Evolutionary conservation across 495 filamentous ascomycete genomes (phyloP), one percentile per base, ranked within the genome.

Genomic region (Penicillium pancosmium): DNA sequence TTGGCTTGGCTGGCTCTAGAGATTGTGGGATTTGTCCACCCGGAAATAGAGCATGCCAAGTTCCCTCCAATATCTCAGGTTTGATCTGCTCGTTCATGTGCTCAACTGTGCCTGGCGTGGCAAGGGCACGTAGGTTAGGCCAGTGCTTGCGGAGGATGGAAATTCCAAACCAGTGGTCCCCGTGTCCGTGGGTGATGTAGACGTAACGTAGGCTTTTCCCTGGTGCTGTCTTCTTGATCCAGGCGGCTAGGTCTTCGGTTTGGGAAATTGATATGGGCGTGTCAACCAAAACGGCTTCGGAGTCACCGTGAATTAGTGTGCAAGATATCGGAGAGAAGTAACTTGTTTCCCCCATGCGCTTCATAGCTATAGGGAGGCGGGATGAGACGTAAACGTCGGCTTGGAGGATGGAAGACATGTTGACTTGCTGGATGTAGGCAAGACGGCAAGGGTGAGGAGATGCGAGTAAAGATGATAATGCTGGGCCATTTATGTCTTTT

Each of bases 121-220:
- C 73, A 4, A 77, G 38, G 5, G 31, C 50, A 6, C 55, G 52
- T 0, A 61, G 62, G 0, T 61, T 54, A 2, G 75, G 76, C 46
- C 74, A 81, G 0, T 62, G 60, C 21, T 61, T 33, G 6, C 61
- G 18, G 7, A 82, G 54, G 8, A 60, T 21, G 0, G 68, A 50
- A 1, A 70, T 27, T 11, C 72, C 72, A 54, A 77, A 79, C 59
- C 68, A 82, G 51, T 82, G 76, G 62, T 82, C 76, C 9, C 74
- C 77, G 55, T 80, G 77, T n/a, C 73, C 76, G 54, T 80, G 77
- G 10, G 77, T 78, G 49, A 80, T 68, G 63, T 78, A 80, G 21
- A 82, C 69, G 12, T 68, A 62, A 0, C 55, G 67, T 7, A 80
- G 61, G 15, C 64, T 67, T 33, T 70, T 73, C 5, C 41, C 43